phyloP scores from a whole-genome alignment of 306 rosid species.

The Gastrolobium villosum region DNA sequence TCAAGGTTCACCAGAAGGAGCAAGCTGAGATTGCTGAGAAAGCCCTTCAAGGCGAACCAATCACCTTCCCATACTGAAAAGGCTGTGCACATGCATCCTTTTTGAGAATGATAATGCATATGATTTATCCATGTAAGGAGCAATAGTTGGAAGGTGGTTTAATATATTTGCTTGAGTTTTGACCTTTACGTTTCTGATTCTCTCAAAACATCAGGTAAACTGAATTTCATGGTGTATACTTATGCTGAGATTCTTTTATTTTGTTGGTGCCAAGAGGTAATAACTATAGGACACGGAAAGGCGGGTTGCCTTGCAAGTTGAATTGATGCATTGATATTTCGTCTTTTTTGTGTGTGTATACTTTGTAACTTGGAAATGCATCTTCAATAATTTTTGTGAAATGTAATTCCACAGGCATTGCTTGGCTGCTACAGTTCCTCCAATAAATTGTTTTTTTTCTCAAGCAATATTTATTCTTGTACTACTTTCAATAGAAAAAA shows the following conservation, averaged over 20 bases:
- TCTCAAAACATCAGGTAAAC: constrained; percentile 20
- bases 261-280: constrained; percentile 7
- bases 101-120: constrained; percentile 31
- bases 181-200: neutral
- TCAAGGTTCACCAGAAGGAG: constrained; percentile 82
- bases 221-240: constrained; percentile 31
- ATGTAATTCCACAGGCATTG: constrained; percentile 32
- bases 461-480: neutral
- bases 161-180: constrained; percentile 35
- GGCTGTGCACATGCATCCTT: neutral
- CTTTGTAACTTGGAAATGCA: constrained; percentile 7
- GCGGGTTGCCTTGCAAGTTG: constrained; percentile 32
- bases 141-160: constrained; percentile 40
- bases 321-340: constrained; percentile 3
- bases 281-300: constrained; percentile 4
- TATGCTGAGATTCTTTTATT: neutral
- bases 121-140: constrained; percentile 11
- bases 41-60: constrained; percentile 76
- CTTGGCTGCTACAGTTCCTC: neutral
- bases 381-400: constrained; percentile 42
- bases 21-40: constrained; percentile 82
- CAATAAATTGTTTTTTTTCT: neutral
- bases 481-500: neutral
- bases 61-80: constrained; percentile 53
- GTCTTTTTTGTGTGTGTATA: neutral